Evolutionary conservation across 345 rosid genomes (phyloP).

Genomic region (Geranium rotundifolium): DNA sequence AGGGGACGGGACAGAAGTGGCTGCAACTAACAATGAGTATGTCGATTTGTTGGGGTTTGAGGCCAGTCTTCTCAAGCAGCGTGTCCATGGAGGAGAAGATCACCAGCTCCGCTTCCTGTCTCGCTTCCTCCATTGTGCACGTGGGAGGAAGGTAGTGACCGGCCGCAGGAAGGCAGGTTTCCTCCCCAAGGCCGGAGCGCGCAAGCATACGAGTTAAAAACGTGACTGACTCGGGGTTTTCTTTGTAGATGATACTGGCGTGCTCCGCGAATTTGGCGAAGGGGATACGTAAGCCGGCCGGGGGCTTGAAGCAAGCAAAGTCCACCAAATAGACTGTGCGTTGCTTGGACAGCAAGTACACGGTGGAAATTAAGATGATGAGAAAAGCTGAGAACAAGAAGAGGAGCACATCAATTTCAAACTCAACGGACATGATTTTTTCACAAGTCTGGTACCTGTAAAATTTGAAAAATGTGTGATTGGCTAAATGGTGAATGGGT

Average conservation of each 20-base stretch:
- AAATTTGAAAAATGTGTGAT: no score
- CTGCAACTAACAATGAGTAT: conserved; percentile 63
- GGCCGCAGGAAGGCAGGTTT: conserved; percentile 68
- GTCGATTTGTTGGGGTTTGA: conserved; percentile 52
- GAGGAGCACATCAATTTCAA: conserved; percentile 13
- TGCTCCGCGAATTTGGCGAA: conserved; percentile 30
- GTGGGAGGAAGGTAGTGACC: conserved; percentile 68
- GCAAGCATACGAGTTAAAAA: conserved; percentile 31
- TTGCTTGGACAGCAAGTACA: conserved; percentile 25
- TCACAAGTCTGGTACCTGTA: no score
- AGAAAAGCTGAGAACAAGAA: conserved; percentile 16
- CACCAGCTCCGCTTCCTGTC: conserved; percentile 54
- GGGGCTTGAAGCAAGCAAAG: conserved; percentile 28
- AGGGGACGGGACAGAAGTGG: conserved; percentile 62
- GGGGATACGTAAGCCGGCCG: conserved; percentile 22
- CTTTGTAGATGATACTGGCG: conserved; percentile 14
- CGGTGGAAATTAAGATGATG: conserved; percentile 15
- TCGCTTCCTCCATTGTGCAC: conserved; percentile 49
- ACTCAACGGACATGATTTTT: no score
- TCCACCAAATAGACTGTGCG: conserved; percentile 26
- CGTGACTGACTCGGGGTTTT: conserved; percentile 18
- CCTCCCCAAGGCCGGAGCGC: no score
- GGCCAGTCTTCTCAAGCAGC: conserved; percentile 46
- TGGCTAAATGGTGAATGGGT: no score
- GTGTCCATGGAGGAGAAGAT: conserved; percentile 66